Base-by-base conservation (phyloP, 2,329 filamentous ascomycete genomes). In the Ilyonectria destructans region DNA sequence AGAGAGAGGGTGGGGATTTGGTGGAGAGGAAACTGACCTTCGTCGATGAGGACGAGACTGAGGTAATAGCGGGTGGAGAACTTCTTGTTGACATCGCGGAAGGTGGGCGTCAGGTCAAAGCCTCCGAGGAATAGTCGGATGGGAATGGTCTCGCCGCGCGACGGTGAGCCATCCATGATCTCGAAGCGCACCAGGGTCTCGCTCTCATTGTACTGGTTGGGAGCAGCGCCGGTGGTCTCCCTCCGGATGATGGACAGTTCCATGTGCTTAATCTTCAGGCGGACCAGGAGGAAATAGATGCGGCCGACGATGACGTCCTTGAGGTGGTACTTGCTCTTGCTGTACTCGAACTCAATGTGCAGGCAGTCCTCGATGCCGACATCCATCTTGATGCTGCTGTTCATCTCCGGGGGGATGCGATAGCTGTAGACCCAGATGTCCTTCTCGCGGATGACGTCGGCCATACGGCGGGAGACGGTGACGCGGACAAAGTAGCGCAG, bases 101-200 rank as follows among this genome's bases (percentile, higher is more conserved):
- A 99, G 13, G 96, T 99, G 17, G 96, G 96, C 5, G 96, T 99
- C 70, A 99, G 84, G 82, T 99, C 97, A 80, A 99, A 99, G 59
- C 96, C 96, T 69, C 96, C 96, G 10, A 99, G 90, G 89, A 99
- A 99, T 62, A 99, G 87, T 75, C 96, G 90, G 78, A 99, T 99
- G 23, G 96, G 96, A 69, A 99, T 99, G 2, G 96, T 98, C 85
- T 88, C 91, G 88, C 93, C 95, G 85, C 96, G 89, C 60, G 95
- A 98, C 37, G 96, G 96, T n/a, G 96, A 98, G 68, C 96, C 96
- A 80, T 99, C 96, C 96, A 99, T 99, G 79, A 99, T 99, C 92
- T 99, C 96, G 77, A 99, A 99, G 72, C 97, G 91, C 65, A 99
- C 96, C 75, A 99, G 85, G 3, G 96, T 99, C 84, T 99, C 96